Base-by-base conservation (phyloP, 164 flowering plant genomes). In the Vitis rupestris region DNA sequence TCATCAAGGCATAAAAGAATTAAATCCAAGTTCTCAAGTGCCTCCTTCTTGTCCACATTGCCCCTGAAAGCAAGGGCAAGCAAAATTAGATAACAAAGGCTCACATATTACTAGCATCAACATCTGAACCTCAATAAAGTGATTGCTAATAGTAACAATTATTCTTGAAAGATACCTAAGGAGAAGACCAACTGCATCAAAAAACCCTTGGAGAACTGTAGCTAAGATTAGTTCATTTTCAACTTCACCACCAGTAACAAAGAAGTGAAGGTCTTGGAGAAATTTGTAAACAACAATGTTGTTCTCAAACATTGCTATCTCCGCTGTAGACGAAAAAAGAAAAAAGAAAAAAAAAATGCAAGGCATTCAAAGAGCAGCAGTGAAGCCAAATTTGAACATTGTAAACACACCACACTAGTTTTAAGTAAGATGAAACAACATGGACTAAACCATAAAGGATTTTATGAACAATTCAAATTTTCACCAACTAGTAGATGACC, bases 191-290 rank as follows among this genome's bases (percentile, higher is more conserved):
- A 84, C 83, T 8, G 89, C 85, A 78, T 89, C 91, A 69, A 79
- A 84, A 71, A 87, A 87, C 27, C 85, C 89, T 72, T 84, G 88
- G 67, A 87, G 93, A 70, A 85, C 89, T 53, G 87, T 71, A 8
- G 83, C 74, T 67, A 83, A 63, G 67, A 85, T 83, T 55, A 85
- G 69, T 60, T 85, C 85, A 13, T 89, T 93, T 77, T 93, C 96
- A 67, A 86, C 85, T 63, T 89, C 98, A 54, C 94, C 93, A 8
- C 94, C 98, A 50, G 94, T 93, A 15, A 93, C 97, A 79, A 77
- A 93, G 78, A 93, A 89, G 76, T 93, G 93, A 47, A 93, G 82
- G 74, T 93, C 98, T 68, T 90, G 91, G 60, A 81, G 80, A 74
- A 88, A 89, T 77, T 87, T 93, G 71, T 87, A 93, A 61, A 89